Base-by-base conservation (phyloP, 129 eudicot species). In the Pittosporum tobira region DNA sequence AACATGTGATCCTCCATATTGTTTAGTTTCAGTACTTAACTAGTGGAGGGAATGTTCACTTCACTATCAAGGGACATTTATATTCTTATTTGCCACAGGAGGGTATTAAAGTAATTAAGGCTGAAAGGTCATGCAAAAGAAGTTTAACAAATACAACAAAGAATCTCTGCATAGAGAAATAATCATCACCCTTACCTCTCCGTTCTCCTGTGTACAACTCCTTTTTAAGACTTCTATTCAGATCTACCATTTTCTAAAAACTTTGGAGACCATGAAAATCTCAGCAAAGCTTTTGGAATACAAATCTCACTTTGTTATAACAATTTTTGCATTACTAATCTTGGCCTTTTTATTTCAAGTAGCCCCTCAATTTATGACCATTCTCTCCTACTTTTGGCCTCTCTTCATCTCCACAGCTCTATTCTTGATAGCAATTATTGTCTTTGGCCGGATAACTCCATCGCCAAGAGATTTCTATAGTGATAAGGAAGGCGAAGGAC, bases 391-490 rank as follows among this genome's bases (percentile, higher is more conserved):
- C 57, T 79, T 79, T 53, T 73, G 80, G 80, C 84, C 84, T 9
- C 84, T 79, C 18, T 61, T 79, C 36, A 67, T 75, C 49, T 79
- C 84, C 54, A 79, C 80, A 67, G 48, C 80, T 62, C 36, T 79
- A 20, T 64, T 73, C 49, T 26, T 74, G 45, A 71, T 59, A 34
- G 51, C 69, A n/a, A 68, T 66, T 6, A 5, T 66, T 21, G 62
- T 70, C 42, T 31, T 79, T 23, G 61, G 71, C 51, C 61, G 40
- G 27, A 64, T 57, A n/a, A 49, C 73, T 48, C 79, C 63, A 22
- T 42, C 55, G 4, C 43, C 54, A 9, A 24, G 45, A 28, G 76
- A 68, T 15, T 64, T 25, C 8, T 57, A 63, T 16, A 56, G 71
- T 14, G 68, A 55, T 6, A 38, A 30, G 49, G 79, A 53, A 1